phyloP scores from a whole-genome alignment of 2,329 filamentous ascomycete genomes.

The Pseudocercospora macadamiae region DNA sequence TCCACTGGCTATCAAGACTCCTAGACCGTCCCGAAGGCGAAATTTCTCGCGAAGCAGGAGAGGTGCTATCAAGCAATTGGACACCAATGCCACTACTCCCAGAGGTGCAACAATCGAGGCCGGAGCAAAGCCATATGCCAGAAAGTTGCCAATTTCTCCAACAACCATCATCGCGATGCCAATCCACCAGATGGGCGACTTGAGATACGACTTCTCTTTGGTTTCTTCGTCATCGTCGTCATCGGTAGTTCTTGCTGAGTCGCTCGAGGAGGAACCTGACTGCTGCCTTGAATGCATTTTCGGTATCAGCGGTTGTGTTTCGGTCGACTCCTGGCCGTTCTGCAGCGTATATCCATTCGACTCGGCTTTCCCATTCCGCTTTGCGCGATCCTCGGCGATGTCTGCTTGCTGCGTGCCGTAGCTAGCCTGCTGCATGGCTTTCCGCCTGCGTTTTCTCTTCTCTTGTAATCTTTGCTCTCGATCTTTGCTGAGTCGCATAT shows the following conservation, averaged over 20 bases:
- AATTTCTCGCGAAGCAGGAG: conserved; percentile 92
- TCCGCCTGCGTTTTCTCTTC: conserved; percentile 38
- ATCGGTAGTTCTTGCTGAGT: conserved; percentile 40
- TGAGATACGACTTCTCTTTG: conserved; percentile 74
- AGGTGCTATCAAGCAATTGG: conserved; percentile 95
- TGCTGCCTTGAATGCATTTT: conserved; percentile 51
- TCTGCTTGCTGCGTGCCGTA: conserved; percentile 51
- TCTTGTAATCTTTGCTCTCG: conserved; percentile 51
- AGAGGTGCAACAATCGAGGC: conserved; percentile 96
- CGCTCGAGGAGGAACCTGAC: conserved; percentile 42
- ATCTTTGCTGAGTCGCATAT: conserved; percentile 78
- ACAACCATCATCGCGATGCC: conserved; percentile 91
- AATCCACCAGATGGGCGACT: conserved; percentile 93
- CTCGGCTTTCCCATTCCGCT: conserved; percentile 26
- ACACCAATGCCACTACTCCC: conserved; percentile 93
- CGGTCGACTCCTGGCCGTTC: conserved; percentile 44
- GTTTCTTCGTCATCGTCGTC: conserved; percentile 44
- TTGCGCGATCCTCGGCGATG: conserved; percentile 38
- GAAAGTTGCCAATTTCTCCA: conserved; percentile 92
- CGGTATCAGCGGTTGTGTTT: conserved; percentile 57
- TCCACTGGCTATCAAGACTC: conserved; percentile 81
- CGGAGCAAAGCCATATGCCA: conserved; percentile 96
- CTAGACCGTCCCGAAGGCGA: conserved; percentile 79
- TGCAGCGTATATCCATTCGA: conserved; percentile 30
- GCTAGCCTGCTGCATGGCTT: conserved; percentile 45